Percentiles rank a stretch among this genome's conserved stretches.
Conservation (phyloP, 345 rosid genomes). For the Bruguiera gymnorhiza region DNA sequence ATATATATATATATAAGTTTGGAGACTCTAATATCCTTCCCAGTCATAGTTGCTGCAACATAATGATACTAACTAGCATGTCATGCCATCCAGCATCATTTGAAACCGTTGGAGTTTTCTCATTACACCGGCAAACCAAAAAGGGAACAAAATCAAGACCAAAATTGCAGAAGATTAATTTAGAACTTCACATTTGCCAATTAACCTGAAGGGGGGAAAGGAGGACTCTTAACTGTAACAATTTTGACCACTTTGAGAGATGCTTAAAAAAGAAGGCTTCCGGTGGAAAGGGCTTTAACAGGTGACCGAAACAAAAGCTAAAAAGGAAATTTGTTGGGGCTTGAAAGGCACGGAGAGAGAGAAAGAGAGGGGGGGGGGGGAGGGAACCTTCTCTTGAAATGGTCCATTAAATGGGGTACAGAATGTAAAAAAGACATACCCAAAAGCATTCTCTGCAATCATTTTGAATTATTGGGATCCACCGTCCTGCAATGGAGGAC, state of each 20-base stretch:
- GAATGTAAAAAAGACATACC: neutral
- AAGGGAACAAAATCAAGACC: too few relatives aligned
- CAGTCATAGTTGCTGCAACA: too few relatives aligned
- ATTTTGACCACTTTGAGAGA: neutral
- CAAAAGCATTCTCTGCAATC: slow-evolving; percentile 29
- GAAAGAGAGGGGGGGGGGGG: neutral
- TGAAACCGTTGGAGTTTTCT: too few relatives aligned
- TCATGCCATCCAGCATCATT: too few relatives aligned
- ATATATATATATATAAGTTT: too few relatives aligned
- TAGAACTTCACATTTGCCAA: too few relatives aligned
- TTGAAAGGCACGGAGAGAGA: neutral
- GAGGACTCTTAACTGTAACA: neutral
- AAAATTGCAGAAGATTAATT: too few relatives aligned
- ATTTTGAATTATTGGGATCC: slow-evolving; percentile 41
- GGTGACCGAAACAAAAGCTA: neutral
- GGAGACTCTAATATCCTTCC: too few relatives aligned
- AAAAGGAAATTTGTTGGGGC: too few relatives aligned
- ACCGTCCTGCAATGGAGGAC: slow-evolving; percentile 22
- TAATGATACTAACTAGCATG: too few relatives aligned
- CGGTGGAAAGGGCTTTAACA: neutral
- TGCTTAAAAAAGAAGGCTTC: neutral
- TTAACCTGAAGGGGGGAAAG: too few relatives aligned
- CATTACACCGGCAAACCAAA: too few relatives aligned
- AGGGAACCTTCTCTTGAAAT: neutral
- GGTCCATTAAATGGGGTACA: slow-evolving; percentile 5